These are phyloP conservation scores for Lachnellula willkommii DNA, from an alignment of 2,329 filamentous ascomycete species.

Conservation along the genomic window DNA sequence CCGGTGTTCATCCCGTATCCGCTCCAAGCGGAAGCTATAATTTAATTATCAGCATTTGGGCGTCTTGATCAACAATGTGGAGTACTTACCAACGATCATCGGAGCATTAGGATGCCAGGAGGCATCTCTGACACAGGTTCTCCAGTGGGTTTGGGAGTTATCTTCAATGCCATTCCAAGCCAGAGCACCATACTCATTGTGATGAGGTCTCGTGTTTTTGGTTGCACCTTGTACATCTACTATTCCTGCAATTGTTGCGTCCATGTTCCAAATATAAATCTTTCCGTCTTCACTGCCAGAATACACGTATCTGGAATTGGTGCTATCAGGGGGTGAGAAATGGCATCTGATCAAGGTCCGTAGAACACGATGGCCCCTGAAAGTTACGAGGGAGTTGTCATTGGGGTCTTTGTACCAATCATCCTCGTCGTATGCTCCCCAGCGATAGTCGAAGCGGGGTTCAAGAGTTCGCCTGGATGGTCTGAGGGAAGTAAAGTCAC, in stretches of 20 bases:
- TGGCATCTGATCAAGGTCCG: slow-evolving; percentile 91
- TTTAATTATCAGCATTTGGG: slow-evolving; percentile 7
- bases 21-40: slow-evolving; percentile 61
- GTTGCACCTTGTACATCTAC: slow-evolving; percentile 76
- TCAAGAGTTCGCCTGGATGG: slow-evolving; percentile 43
- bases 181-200: slow-evolving; percentile 28
- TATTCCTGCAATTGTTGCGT: slow-evolving; percentile 72
- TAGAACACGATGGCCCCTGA: slow-evolving; percentile 82
- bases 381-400: slow-evolving; percentile 91
- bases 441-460: slow-evolving; percentile 70
- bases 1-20: slow-evolving; percentile 60
- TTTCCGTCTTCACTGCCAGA: slow-evolving; percentile 84
- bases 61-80: background rate
- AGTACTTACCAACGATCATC: slow-evolving; percentile 44
- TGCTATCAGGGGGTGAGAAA: slow-evolving; percentile 82
- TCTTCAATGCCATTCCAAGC: slow-evolving; percentile 24
- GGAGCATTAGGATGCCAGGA: slow-evolving; percentile 68
- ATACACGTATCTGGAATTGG: slow-evolving; percentile 89
- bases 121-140: slow-evolving; percentile 65
- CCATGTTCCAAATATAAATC: slow-evolving; percentile 88
- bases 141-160: slow-evolving; percentile 40
- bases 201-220: slow-evolving; percentile 52
- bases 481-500: slow-evolving; percentile 53
- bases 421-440: slow-evolving; percentile 57
- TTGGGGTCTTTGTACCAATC: slow-evolving; percentile 69